Conservation (phyloP, 768 basidiomycete genomes). For the Lentinula edodes region DNA sequence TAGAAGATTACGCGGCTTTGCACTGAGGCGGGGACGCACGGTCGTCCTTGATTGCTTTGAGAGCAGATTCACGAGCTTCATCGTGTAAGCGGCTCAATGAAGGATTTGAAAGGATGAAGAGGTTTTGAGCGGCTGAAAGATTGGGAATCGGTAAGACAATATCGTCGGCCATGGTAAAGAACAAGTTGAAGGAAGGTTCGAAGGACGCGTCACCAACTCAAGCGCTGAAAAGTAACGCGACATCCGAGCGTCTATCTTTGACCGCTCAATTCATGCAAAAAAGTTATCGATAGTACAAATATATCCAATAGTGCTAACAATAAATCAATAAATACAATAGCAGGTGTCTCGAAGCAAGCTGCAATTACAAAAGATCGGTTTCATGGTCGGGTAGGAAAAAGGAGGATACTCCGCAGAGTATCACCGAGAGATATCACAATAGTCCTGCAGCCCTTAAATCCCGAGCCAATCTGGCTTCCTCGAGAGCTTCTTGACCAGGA, state of each 20-base stretch:
- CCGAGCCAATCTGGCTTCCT: constrained; percentile 41
- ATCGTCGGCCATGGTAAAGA: constrained; percentile 70
- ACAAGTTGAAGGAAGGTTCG: not conserved
- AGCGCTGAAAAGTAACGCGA: not conserved
- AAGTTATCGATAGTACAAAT: not conserved
- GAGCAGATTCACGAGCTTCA: constrained; percentile 54
- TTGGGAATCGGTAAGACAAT: constrained; percentile 83
- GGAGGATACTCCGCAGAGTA: too few relatives aligned
- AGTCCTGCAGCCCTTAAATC: constrained; percentile 53
- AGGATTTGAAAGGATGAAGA: constrained; percentile 66
- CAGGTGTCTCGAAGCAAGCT: not conserved
- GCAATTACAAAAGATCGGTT: not conserved
- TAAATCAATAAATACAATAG: not conserved
- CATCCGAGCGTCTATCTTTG: not conserved
- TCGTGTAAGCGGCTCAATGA: constrained; percentile 60
- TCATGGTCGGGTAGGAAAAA: too few relatives aligned
- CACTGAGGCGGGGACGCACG: constrained; percentile 40
- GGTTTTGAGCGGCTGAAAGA: constrained; percentile 71
- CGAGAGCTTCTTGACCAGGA: constrained; percentile 23
- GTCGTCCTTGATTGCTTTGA: constrained; percentile 75
- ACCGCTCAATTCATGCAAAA: too few relatives aligned
- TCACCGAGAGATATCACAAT: constrained; percentile 21
- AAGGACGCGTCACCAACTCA: constrained; percentile 12
- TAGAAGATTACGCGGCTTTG: not conserved
- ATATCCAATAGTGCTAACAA: not conserved